These are phyloP conservation scores for Zostera marina DNA, from an alignment of 116 monocot genomes.

Conservation along the genomic window DNA sequence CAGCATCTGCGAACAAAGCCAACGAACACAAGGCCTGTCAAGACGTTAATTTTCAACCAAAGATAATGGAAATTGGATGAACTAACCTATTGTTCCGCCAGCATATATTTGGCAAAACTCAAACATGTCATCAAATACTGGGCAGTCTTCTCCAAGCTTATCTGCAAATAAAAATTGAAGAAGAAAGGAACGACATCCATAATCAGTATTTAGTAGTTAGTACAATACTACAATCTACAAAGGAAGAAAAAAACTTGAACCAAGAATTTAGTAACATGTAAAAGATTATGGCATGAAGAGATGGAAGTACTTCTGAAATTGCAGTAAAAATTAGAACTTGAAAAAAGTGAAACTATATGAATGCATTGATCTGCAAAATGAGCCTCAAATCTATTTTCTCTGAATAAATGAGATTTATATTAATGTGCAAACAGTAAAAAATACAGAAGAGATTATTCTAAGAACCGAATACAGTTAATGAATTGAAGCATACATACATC, in stretches of 20 bases:
- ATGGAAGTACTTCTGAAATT: neutral
- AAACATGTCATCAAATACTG: constrained; percentile 91
- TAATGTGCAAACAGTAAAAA: neutral
- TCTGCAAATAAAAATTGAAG: constrained; percentile 21
- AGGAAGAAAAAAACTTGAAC: neutral
- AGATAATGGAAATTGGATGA: neutral
- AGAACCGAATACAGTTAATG: too few relatives aligned
- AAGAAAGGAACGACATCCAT: neutral
- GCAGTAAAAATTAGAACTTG: too few relatives aligned
- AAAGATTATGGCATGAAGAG: neutral
- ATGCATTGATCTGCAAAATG: neutral
- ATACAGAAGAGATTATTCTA: neutral
- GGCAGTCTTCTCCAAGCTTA: constrained; percentile 96
- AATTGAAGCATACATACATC: constrained; percentile 31
- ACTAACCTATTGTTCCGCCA: constrained; percentile 87
- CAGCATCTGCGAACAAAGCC: constrained; percentile 88
- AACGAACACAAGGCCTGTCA: constrained; percentile 2
- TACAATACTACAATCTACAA: neutral
- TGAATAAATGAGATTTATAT: neutral
- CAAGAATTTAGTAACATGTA: neutral
- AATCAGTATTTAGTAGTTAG: too few relatives aligned
- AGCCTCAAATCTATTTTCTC: neutral
- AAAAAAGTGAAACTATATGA: too few relatives aligned
- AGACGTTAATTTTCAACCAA: neutral
- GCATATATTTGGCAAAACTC: constrained; percentile 99